Percentiles rank a stretch among this genome's conserved stretches.
Evolutionary conservation across 805 yeast genomes (phyloP).

Genomic region (Scheffersomyces ergatensis): DNA sequence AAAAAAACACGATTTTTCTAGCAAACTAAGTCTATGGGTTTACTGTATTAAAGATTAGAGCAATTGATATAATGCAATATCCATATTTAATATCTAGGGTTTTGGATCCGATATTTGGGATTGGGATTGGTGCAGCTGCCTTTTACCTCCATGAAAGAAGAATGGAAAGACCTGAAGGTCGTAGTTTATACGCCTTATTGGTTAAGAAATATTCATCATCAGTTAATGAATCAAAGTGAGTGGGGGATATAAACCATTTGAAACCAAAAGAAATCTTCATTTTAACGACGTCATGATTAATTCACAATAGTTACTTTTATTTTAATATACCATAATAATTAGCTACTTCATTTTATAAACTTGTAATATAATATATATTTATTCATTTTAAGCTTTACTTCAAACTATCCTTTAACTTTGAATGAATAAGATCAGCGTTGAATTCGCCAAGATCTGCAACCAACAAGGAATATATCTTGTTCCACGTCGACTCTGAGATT

Average conservation of each 20-base stretch:
- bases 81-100: slow-evolving; percentile 52
- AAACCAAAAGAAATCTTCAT: slow-evolving; percentile 18
- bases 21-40: too few relatives aligned
- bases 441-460: slow-evolving; percentile 29
- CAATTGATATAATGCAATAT: slow-evolving; percentile 39
- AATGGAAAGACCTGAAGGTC: slow-evolving; percentile 57
- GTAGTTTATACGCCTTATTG: slow-evolving; percentile 29
- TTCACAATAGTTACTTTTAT: neutral
- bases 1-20: too few relatives aligned
- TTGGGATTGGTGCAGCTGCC: slow-evolving; percentile 59
- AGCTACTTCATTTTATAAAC: neutral
- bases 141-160: slow-evolving; percentile 64
- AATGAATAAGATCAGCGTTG: slow-evolving; percentile 17
- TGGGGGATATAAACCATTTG: too few relatives aligned
- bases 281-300: neutral
- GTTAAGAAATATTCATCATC: too few relatives aligned
- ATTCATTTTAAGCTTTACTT: neutral
- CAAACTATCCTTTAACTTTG: slow-evolving; percentile 11
- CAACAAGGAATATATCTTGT: slow-evolving; percentile 34
- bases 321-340: neutral
- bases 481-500: slow-evolving; percentile 38
- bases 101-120: slow-evolving; percentile 65
- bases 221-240: too few relatives aligned
- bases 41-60: too few relatives aligned
- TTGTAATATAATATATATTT: neutral